These are phyloP conservation scores for Verbascum thapsus DNA, from an alignment of 257 asterid genomes.

Conservation along the genomic window DNA sequence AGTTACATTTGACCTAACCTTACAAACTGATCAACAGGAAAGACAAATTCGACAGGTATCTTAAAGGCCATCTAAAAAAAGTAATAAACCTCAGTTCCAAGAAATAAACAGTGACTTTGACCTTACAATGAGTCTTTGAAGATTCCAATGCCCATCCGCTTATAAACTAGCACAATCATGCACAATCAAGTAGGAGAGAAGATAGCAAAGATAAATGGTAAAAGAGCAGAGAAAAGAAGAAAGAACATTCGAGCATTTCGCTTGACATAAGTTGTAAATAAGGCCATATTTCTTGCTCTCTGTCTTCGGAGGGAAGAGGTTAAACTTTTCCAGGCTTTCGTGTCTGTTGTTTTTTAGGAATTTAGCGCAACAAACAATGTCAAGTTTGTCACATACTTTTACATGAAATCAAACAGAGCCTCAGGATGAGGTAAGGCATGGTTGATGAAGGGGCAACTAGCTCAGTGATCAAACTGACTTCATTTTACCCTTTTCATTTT, in stretches of 20 bases:
- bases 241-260: no score
- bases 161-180: background rate
- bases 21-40: background rate
- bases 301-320: background rate
- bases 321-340: background rate
- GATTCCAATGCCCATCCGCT: no score
- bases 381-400: background rate
- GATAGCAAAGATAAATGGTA: background rate
- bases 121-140: slow-evolving; percentile 3
- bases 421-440: background rate
- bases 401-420: background rate
- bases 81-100: no score
- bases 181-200: background rate
- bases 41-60: background rate
- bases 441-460: background rate
- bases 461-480: background rate
- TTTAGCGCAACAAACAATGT: background rate
- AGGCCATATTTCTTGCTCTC: no score
- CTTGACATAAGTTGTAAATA: no score
- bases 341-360: background rate
- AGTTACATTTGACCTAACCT: background rate
- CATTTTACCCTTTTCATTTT: background rate
- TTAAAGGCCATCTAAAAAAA: background rate
- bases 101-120: background rate
- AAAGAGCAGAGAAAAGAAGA: background rate